Percentiles rank a stretch among this genome's conserved stretches.
Evolutionary conservation across 768 basidiomycete genomes (phyloP).

Genomic region (Leccinum truebloodii): DNA sequence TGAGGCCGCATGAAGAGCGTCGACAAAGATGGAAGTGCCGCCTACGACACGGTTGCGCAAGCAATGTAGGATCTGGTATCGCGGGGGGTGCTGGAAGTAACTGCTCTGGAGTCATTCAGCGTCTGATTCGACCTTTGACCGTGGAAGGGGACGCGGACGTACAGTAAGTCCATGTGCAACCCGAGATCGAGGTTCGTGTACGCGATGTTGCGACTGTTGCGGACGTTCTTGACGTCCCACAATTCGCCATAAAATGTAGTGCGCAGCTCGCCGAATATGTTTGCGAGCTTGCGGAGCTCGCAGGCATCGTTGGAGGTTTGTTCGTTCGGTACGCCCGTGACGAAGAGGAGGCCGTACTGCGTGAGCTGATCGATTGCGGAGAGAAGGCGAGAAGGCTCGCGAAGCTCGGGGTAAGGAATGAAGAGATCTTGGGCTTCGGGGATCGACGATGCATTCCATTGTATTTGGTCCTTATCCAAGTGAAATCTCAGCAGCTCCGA

Average conservation of each 20-base stretch:
- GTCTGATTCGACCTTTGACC: not conserved
- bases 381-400: constrained; percentile 47
- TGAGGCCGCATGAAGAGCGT: constrained; percentile 67
- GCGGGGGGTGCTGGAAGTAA: constrained; percentile 89
- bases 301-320: constrained; percentile 62
- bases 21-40: constrained; percentile 85
- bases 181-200: constrained; percentile 91
- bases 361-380: constrained; percentile 67
- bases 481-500: constrained; percentile 43
- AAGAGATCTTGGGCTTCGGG: constrained; percentile 45
- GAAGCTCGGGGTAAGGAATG: constrained; percentile 54
- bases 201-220: constrained; percentile 84
- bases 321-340: constrained; percentile 65
- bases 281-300: constrained; percentile 66
- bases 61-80: constrained; percentile 91
- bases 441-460: constrained; percentile 51
- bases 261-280: constrained; percentile 72
- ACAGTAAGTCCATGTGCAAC: constrained; percentile 92
- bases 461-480: constrained; percentile 36
- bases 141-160: constrained; percentile 33
- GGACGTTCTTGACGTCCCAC: constrained; percentile 84
- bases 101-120: constrained; percentile 40
- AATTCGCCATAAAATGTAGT: constrained; percentile 87
- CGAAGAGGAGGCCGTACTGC: constrained; percentile 72
- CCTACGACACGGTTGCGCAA: constrained; percentile 82